A percentile compares a stretch with the other conserved stretches of the same genome.
These are phyloP conservation scores for Fusarium sp. DNA, from an alignment of 2,329 filamentous ascomycete genomes.

Conservation along the genomic window DNA sequence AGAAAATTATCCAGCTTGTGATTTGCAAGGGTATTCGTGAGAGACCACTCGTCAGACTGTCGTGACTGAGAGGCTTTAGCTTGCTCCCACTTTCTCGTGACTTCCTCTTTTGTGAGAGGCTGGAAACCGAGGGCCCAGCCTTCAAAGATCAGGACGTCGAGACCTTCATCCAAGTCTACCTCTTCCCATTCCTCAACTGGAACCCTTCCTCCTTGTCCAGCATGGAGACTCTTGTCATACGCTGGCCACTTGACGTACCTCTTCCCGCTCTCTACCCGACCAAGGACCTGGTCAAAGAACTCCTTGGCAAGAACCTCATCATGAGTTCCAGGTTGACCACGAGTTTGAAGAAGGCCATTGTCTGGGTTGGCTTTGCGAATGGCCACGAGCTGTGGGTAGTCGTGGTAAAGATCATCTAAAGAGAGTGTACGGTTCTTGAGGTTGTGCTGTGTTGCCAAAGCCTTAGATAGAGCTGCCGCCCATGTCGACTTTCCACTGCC, in stretches of 20 bases:
- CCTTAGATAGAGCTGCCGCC: constrained; percentile 39
- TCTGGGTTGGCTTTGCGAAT: constrained; percentile 35
- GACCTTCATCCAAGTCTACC: constrained; percentile 12
- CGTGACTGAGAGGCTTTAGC: constrained; percentile 9
- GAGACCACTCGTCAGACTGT: constrained; percentile 13
- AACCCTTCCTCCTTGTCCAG: constrained; percentile 39
- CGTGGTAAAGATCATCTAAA: constrained; percentile 41
- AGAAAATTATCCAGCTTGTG: constrained; percentile 36
- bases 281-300: constrained; percentile 29
- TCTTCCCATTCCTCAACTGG: constrained; percentile 35
- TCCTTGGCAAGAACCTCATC: constrained; percentile 28
- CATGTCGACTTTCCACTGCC: constrained; percentile 48
- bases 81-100: constrained; percentile 36
- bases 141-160: constrained; percentile 45
- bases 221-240: constrained; percentile 44
- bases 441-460: constrained; percentile 25
- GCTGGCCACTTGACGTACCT: constrained; percentile 36
- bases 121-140: constrained; percentile 46
- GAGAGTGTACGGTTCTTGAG: constrained; percentile 39
- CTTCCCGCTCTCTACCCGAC: neutral
- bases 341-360: constrained; percentile 35
- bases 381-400: constrained; percentile 34
- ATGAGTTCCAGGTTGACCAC: constrained; percentile 44
- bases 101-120: constrained; percentile 21
- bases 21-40: constrained; percentile 28